Base-by-base conservation (phyloP, 768 basidiomycete genomes). In the Hypsizygus marmoreus region DNA sequence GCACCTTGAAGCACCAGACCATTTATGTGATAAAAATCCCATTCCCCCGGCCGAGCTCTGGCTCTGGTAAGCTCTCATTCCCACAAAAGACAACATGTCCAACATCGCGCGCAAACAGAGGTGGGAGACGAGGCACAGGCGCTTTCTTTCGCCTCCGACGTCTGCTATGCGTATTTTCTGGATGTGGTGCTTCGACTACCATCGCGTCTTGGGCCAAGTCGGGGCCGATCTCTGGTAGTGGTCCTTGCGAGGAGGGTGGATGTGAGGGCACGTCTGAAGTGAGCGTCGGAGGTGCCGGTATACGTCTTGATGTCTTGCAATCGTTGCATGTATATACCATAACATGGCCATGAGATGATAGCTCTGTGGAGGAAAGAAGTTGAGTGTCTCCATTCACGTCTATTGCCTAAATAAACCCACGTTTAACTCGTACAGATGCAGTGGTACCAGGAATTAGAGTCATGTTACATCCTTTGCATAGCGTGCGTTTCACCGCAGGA, bases 401-500 rank as follows among this genome's bases (percentile, higher is more conserved):
- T n/a, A n/a, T n/a, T n/a, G n/a, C n/a, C n/a, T n/a, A n/a, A n/a
- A n/a, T n/a, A n/a, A 9, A 55, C 81, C 22, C 45, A 88, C 91
- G 64, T 66, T 81, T 81, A 6, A 88, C 65, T 2, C 90, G 81
- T 17, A 89, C 76, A 1, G 71, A 73, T 0, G 80, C 78, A 1
- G 86, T 84, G 1, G 77, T 51, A 10, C 91, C 91, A 0, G 89
- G 84, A 1, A 91, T 54, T 4, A 93, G 70, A 6, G 84, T 72
- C 0, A 71, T 61, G 45, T 78, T 72, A 57, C 91, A 95, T 1
- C 72, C 71, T 60, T 78, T 81, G 67, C 91, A 95, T 6, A 92
- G 56, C 1, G 84, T 80, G 9, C 91, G 83, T 61, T 94, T 95
- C n/a, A 94, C 75, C 1, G 77, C 69, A 0, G 91, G 91, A 60